Base-by-base conservation (phyloP, 495 filamentous ascomycete genomes). In the Niebla homalea region DNA sequence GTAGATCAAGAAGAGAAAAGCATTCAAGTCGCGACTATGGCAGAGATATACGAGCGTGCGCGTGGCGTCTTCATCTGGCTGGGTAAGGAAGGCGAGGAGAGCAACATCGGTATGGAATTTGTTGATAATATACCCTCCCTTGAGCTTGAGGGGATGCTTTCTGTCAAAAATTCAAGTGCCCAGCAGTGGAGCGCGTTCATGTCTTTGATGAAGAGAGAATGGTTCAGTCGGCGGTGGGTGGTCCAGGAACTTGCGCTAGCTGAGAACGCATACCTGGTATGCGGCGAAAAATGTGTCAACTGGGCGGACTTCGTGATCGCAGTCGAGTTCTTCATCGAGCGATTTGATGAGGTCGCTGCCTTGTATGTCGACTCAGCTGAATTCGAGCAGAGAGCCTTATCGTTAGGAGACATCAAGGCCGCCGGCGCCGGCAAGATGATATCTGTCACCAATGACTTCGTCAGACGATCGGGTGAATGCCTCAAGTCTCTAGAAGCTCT, bases 161-260 rank as follows among this genome's bases (percentile, higher is more conserved):
- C 29, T 11, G 29, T 32, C 10, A 32, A 32, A 12, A 1, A 32
- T 7, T 12, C 29, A 5, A 32, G 10, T 12, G 29, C 15, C 37
- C 49, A 16, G n/a, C 50, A 63, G 47, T 64, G 62, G 62, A 38
- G 37, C 2, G 54, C 56, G 4, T 36, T 67, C 18, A 41, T 63
- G 25, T 35, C 48, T 42, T 50, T 68, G 0, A 67, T 68, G 66
- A 57, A 54, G 19, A 52, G 64, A 12, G 29, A 41, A 2, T 67
- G 64, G 64, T 68, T 68, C 36, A 62, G 56, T 19, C 57, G 65
- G 0, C 56, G 64, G 0, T 68, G 65, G 65, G 59, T 65, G 14
- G 53, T 68, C 7, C 66, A 70, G 47, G 67, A 70, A 38, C 56
- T 69, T 18, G 63, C 66, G 5, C 46, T 69, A 29, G 58, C 66